phyloP scores from a whole-genome alignment of 805 yeast species.

The Metschnikowia lochheadii region DNA sequence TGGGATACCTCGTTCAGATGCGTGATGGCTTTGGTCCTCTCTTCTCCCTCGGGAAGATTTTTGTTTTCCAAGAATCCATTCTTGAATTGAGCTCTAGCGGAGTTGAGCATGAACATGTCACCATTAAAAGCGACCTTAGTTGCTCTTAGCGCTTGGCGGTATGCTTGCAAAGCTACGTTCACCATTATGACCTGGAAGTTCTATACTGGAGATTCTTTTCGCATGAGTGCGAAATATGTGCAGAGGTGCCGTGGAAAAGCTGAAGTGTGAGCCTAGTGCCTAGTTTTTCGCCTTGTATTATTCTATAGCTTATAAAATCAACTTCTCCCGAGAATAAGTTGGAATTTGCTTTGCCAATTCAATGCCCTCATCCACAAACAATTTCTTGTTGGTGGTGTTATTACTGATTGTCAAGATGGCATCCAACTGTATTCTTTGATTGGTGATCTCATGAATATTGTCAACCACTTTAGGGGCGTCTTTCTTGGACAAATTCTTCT shows the following conservation, averaged over 20 bases:
- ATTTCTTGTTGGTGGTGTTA: slow-evolving; percentile 23
- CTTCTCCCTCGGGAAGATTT: slow-evolving; percentile 29
- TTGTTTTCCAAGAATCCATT: slow-evolving; percentile 44
- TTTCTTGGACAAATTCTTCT: slow-evolving; percentile 24
- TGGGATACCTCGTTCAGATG: slow-evolving; percentile 62
- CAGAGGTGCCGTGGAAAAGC: not conserved
- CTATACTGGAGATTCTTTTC: not conserved
- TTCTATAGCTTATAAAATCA: slow-evolving; percentile 27
- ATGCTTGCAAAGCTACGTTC: slow-evolving; percentile 39
- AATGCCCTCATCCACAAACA: slow-evolving; percentile 25
- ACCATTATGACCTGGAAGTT: slow-evolving; percentile 7
- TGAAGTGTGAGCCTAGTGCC: not conserved
- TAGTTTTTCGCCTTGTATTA: not conserved
- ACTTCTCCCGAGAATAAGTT: slow-evolving; percentile 50
- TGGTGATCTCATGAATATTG: slow-evolving; percentile 26
- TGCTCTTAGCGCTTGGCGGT: slow-evolving; percentile 64
- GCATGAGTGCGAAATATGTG: not conserved
- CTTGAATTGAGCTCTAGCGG: slow-evolving; percentile 60
- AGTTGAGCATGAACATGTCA: slow-evolving; percentile 45
- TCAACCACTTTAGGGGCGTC: slow-evolving; percentile 16
- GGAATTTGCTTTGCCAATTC: slow-evolving; percentile 44
- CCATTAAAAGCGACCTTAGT: slow-evolving; percentile 55
- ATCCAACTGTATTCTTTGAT: slow-evolving; percentile 29
- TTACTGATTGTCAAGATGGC: slow-evolving; percentile 32
- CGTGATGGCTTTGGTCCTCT: slow-evolving; percentile 36